phyloP scores from a whole-genome alignment of 441 rosid species.

The Hura crepitans region DNA sequence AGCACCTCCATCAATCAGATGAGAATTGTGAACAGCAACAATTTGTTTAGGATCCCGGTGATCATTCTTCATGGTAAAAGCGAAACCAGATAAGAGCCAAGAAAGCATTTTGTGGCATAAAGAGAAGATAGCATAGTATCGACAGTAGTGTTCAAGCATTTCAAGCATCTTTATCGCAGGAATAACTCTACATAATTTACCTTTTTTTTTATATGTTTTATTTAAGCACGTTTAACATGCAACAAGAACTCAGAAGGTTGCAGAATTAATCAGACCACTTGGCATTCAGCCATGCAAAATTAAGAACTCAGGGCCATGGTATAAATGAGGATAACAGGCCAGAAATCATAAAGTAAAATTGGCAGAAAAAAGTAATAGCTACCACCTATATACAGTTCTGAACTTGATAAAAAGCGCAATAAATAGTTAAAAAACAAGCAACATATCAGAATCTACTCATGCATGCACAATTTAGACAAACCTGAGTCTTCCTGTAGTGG shows the following conservation, averaged over 20 bases:
- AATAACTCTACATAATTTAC: too few relatives aligned
- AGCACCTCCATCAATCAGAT: constrained; percentile 58
- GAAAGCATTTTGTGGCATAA: constrained; percentile 17
- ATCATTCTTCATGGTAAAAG: constrained; percentile 57
- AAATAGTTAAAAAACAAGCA: constrained; percentile 1
- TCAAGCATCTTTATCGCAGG: too few relatives aligned
- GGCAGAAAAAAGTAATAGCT: neutral
- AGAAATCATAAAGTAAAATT: neutral
- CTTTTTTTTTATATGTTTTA: too few relatives aligned
- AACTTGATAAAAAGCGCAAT: neutral
- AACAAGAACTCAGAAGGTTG: neutral
- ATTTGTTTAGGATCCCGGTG: constrained; percentile 68
- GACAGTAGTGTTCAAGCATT: constrained; percentile 1
- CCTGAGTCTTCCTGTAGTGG: constrained; percentile 69
- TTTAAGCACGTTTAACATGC: neutral
- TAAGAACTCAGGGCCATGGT: neutral
- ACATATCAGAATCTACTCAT: neutral
- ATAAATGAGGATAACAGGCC: neutral
- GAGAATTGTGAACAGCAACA: constrained; percentile 76
- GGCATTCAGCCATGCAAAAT: neutral
- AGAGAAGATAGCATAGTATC: constrained; percentile 16
- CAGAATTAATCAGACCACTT: neutral
- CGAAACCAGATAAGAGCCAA: constrained; percentile 32
- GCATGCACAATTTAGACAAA: constrained; percentile 28
- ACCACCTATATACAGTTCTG: neutral